These are phyloP conservation scores for Carex cristatella DNA, from an alignment of 176 grass and related monocot species.

Conservation along the genomic window DNA sequence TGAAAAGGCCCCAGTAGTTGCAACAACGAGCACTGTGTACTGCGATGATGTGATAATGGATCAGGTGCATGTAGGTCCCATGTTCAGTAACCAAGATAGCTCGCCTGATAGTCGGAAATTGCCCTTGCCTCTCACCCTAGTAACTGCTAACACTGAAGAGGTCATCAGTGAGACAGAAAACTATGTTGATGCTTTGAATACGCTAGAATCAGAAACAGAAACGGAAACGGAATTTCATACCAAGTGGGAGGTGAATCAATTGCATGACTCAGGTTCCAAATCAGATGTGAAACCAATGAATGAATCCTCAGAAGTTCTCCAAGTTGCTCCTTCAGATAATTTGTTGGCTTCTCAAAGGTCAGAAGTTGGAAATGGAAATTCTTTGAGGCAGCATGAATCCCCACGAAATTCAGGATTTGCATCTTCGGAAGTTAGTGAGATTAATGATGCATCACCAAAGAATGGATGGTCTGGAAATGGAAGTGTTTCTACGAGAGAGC, in stretches of 20 bases:
- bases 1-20: slow-evolving; percentile 65
- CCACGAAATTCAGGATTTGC: slow-evolving; percentile 33
- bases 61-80: slow-evolving; percentile 40
- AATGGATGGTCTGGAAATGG: slow-evolving; percentile 8
- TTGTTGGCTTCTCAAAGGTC: slow-evolving; percentile 12
- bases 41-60: slow-evolving; percentile 65
- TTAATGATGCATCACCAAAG: slow-evolving; percentile 16
- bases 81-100: slow-evolving; percentile 34
- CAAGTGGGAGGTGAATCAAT: slow-evolving; percentile 39
- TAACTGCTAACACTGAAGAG: slow-evolving; percentile 44
- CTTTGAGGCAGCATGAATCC: slow-evolving; percentile 19
- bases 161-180: slow-evolving; percentile 70
- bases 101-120: slow-evolving; percentile 46
- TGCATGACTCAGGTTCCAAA: slow-evolving; percentile 25
- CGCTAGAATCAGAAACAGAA: slow-evolving; percentile 86
- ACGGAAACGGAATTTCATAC: slow-evolving; percentile 57
- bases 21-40: slow-evolving; percentile 49
- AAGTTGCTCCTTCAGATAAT: slow-evolving; percentile 11
- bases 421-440: slow-evolving; percentile 15
- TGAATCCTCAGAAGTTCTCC: background rate
- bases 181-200: slow-evolving; percentile 91
- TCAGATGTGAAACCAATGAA: background rate
- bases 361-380: slow-evolving; percentile 19
- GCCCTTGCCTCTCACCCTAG: slow-evolving; percentile 30
- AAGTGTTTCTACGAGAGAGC: background rate